Evolutionary conservation across 768 basidiomycete genomes (phyloP).

Genomic region (Boletus sp.): DNA sequence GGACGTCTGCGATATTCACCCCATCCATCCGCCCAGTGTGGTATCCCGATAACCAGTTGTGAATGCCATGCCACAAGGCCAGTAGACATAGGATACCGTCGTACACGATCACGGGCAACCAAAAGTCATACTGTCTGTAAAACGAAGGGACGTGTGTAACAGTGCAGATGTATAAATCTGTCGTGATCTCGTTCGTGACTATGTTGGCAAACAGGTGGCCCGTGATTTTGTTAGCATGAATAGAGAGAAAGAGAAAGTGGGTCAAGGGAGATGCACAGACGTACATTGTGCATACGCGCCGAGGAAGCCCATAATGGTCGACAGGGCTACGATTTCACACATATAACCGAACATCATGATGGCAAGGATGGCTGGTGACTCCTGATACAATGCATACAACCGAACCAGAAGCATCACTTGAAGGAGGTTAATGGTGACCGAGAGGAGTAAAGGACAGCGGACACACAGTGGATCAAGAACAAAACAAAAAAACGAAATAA

Average conservation of each 20-base stretch:
- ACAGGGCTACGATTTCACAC: background rate
- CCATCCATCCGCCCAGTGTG: too few relatives aligned
- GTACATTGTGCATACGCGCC: background rate
- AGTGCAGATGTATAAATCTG: background rate
- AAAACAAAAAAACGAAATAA: background rate
- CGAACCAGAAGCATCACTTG: conserved; percentile 15
- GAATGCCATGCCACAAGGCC: too few relatives aligned
- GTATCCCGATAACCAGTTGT: too few relatives aligned
- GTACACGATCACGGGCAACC: background rate
- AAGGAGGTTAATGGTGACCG: background rate
- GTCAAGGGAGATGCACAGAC: background rate
- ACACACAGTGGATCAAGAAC: background rate
- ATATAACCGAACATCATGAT: conserved; percentile 5
- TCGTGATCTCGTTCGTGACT: background rate
- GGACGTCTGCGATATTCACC: too few relatives aligned
- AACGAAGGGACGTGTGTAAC: background rate
- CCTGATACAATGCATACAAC: conserved; percentile 9
- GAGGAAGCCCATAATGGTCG: background rate
- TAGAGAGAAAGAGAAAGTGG: too few relatives aligned
- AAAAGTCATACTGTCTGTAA: background rate
- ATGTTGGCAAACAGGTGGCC: background rate
- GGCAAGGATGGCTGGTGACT: conserved; percentile 3
- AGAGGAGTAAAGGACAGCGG: background rate
- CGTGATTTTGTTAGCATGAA: background rate
- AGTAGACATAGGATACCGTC: too few relatives aligned